A percentile compares a stretch with the other conserved stretches of the same genome.
Conservation (phyloP, 495 filamentous ascomycete genomes). For the Penicillium parvum region DNA sequence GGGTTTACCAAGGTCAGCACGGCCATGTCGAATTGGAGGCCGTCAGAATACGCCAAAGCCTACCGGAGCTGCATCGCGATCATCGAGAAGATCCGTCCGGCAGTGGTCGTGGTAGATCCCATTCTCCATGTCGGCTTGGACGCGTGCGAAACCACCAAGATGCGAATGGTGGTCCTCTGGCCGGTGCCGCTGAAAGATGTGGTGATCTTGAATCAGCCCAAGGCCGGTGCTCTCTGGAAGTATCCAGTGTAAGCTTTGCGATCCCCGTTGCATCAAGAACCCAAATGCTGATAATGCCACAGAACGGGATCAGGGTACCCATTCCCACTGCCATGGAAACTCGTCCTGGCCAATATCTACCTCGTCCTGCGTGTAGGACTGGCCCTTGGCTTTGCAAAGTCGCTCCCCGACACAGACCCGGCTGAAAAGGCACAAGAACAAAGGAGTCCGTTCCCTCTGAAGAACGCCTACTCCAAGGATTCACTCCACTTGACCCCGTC, state of each 20-base stretch:
- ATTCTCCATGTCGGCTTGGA: conserved; percentile 48
- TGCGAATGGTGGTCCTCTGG: conserved; percentile 29
- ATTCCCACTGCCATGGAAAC: conserved; percentile 40
- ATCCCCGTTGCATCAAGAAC: not conserved
- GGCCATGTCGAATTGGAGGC: conserved; percentile 41
- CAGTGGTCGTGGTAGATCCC: conserved; percentile 46
- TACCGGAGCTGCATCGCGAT: conserved; percentile 43
- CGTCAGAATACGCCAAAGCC: conserved; percentile 45
- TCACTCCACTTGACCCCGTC: conserved; percentile 34
- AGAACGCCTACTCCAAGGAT: conserved; percentile 31
- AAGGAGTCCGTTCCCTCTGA: conserved; percentile 26
- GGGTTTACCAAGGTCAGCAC: conserved; percentile 35
- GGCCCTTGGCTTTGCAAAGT: conserved; percentile 12
- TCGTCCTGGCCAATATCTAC: conserved; percentile 37
- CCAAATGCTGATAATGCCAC: conserved; percentile 2
- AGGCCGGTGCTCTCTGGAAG: conserved; percentile 35
- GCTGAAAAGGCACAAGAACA: conserved; percentile 26
- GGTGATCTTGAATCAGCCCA: conserved; percentile 36
- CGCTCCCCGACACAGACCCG: conserved; percentile 16
- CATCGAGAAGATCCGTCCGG: conserved; percentile 34
- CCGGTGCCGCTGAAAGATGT: conserved; percentile 38
- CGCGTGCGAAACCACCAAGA: conserved; percentile 33
- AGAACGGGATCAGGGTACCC: conserved; percentile 45
- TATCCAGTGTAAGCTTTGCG: conserved; percentile 36
- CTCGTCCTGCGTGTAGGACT: conserved; percentile 17